Evolutionary conservation across 352 stramenopile species (phyloP), one percentile per base, ranked within the genome.

Genomic region (Phytophthora lateralis): DNA sequence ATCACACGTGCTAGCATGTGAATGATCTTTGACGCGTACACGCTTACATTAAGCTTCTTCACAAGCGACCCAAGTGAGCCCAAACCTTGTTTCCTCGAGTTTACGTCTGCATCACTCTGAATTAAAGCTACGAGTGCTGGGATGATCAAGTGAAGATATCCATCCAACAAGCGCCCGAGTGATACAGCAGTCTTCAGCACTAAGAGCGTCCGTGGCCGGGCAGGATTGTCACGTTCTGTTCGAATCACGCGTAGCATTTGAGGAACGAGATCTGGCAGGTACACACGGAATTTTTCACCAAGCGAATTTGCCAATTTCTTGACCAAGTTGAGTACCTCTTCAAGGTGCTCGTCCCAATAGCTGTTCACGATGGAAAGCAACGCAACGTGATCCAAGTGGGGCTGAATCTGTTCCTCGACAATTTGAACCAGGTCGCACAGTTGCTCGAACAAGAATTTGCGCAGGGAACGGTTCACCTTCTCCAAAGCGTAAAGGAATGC

Each of bases 401-500:
- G 90, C 37, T 98, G 86, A 47, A 99, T 95, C 74, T 99, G 91
- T 56, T 99, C 95, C 51, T 97, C 88, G 9, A 99, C 96, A 71
- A 99, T 99, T 30, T 93, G 77, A 42, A 98, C 96, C n/a, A 99
- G 76, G 39, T 96, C 93, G 54, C 90, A 96, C 26, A 99, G 78
- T 55, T 99, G 95, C 65, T 99, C 95, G 20, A 99, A 90, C 12
- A 99, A 72, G 58, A 97, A 97, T 75, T 99, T 98, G 42, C 97
- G 76, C 32, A 96, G 65, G 30, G 90, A 93, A 10, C 74, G 72
- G 53, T 96, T 94, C 24, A 91, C 85, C 48, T 82, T 87, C 53
- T 95, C 86, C 64, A 99, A 90, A 26, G 96, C 96, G 50, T 96
- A 87, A 41, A 99, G 71, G 50, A 99, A 98, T 35, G 98, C 95